These are phyloP conservation scores for Dichomitus squalens DNA, from an alignment of 1,284 basidiomycete species.

Conservation along the genomic window DNA sequence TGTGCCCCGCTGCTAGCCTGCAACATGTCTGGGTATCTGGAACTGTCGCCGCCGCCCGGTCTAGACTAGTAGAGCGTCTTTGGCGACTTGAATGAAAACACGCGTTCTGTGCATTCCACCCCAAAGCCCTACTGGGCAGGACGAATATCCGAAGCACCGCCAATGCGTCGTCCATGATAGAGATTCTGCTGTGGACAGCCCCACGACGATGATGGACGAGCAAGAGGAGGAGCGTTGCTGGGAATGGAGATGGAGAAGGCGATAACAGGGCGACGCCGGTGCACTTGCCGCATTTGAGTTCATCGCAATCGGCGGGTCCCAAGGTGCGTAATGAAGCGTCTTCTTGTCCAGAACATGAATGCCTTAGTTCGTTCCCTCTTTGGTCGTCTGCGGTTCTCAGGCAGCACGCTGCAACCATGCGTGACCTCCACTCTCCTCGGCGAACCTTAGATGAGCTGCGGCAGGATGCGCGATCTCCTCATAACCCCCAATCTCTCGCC, in stretches of 20 bases:
- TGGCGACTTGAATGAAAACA: background rate
- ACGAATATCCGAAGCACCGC: background rate
- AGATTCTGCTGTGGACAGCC: background rate
- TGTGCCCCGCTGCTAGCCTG: too few relatives aligned
- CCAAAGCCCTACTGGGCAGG: background rate
- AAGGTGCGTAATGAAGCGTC: slow-evolving; percentile 19
- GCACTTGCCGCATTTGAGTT: slow-evolving; percentile 11
- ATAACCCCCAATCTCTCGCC: slow-evolving; percentile 5
- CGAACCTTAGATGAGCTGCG: slow-evolving; percentile 10
- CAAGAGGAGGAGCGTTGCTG: background rate
- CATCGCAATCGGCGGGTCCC: slow-evolving; percentile 6
- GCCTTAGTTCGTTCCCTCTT: slow-evolving; percentile 10
- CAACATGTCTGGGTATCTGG: too few relatives aligned
- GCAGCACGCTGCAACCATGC: slow-evolving; percentile 9
- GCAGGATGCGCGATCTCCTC: slow-evolving; percentile 14
- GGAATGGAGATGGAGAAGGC: slow-evolving; percentile 2
- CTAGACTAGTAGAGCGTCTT: background rate
- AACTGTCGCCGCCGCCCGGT: background rate
- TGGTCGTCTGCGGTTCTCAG: slow-evolving; percentile 18
- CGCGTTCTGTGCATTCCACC: background rate
- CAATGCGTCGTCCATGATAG: background rate
- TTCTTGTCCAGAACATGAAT: slow-evolving; percentile 16
- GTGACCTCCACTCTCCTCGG: slow-evolving; percentile 7
- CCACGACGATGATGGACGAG: background rate
- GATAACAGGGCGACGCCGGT: slow-evolving; percentile 8